Base-by-base conservation (phyloP, 768 basidiomycete genomes). In the Naematelia encephala region DNA sequence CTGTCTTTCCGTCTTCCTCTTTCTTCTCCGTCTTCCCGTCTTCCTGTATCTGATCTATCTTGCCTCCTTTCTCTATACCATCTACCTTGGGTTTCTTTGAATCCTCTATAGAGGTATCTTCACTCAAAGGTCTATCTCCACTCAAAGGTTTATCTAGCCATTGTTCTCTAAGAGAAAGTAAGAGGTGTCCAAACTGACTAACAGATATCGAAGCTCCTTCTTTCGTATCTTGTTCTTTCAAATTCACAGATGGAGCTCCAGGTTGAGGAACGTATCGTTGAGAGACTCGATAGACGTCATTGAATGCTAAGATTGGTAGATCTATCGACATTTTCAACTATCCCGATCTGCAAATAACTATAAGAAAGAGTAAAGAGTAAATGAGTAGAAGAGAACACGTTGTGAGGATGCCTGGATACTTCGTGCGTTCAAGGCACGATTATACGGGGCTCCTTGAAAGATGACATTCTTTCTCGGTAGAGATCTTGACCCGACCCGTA, bases 171-270 rank as follows among this genome's bases (percentile, higher is more conserved):
- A 89, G 78, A 59, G 82, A 80, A 54, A 87, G 80, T 23, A 92
- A 77, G 30, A 88, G 80, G 10, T 84, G 83, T n/a, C 84, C 84
- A 75, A 91, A 93, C 74, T 92, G 88, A 86, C 23, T 90, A 89
- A 74, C 89, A 87, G 67, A 93, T 87, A n/a, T 86, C 87, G 47
- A 84, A 84, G 26, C 65, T 46, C 29, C 13, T 4, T 3, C 19
- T 55, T 50, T 29, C 4, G 5, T 5, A 47, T 43, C 42, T 28
- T 56, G 22, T 53, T 49, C 5, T 51, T n/a, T n/a, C n/a, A n/a
- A n/a, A n/a, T n/a, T n/a, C 14, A 3, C 11, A 19, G 19, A 29
- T 2, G 74, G 63, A 28, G 73, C 66, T 14, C 68, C 68, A 8
- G 73, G 64, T 22, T 74, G 75, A 14, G 70, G 58, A n/a, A 69